Base-by-base conservation (phyloP, 305 asterid genomes). In the Stenogyne calaminthoides region DNA sequence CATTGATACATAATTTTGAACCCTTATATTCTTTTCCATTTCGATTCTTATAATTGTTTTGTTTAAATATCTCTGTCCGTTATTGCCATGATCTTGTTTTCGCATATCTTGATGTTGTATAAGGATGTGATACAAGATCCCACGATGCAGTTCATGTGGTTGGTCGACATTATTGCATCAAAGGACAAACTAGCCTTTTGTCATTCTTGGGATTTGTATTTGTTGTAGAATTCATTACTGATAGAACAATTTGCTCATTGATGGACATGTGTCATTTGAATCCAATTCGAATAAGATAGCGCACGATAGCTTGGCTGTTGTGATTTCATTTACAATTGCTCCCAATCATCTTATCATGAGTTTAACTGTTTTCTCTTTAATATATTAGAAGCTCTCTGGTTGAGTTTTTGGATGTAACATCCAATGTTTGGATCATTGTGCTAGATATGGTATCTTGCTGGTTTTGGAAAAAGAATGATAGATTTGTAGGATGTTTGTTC, bases 31-130 rank as follows among this genome's bases (percentile, higher is more conserved):
- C 88, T 86, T 87, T 87, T 71, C 85, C 87, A 69, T 81, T 86
- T 86, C 67, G 76, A 86, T 90, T 92, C 89, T 75, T 90, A 84
- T 82, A 81, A 84, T 91, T 91, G 85, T 81, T 86, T 87, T 81
- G 29, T 55, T 77, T 62, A 67, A 76, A 64, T 79, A 81, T 79
- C 67, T 78, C 32, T 81, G 80, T 71, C 69, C 66, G 52, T 76
- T 65, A 76, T 77, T 74, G 36, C 36, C 81, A 76, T 82, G 77
- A 76, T 77, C 75, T 64, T 80, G 88, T 76, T 81, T 79, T 70
- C 67, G 52, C 79, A 74, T 80, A 73, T 79, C 80, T 77, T 82
- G 82, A 76, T 83, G 75, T 79, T 79, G 64, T 78, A 68, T 74
- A 67, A 74, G 84, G 83, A 67, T 79, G 80, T 78, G 75, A 76